Base-by-base conservation (phyloP, 805 yeast species). In the Saccharomycopsis javanensis region DNA sequence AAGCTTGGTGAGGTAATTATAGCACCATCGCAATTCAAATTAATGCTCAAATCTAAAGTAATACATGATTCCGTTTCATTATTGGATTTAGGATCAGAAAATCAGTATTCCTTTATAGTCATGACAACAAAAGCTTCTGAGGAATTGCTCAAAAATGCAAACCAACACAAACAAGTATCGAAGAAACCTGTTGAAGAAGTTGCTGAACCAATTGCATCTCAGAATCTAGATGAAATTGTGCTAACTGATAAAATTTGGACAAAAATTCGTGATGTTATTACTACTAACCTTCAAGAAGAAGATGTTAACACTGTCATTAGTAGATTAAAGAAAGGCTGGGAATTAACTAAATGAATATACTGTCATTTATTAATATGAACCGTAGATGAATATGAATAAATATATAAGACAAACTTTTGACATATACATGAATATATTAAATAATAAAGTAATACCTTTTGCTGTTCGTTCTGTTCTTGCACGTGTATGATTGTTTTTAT, bases 1-100 rank as follows among this genome's bases (percentile, higher is more conserved):
- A 52, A 50, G 16, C 20, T 18, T 27, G 35, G 33, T 4, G 42
- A n/a, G 2, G 13, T 42, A 7, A 25, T 30, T n/a, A 23, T 46
- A 6, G 33, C 20, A 3, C 34, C 45, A 3, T 10, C 50, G 13
- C 60, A 60, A 18, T 50, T 60, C 25, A 60, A 60, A 46, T 53
- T 60, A 11, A 50, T 60, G 53, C 42, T 57, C 8, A 60, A 57
- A 33, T 57, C 60, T n/a, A 60, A 60, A 42, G 62, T 60, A 13
- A 55, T 58, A 5, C 42, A 52, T 23, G 62, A 60, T 48, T 53
- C 59, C 10, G 23, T 48, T 4, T 51, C 50, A 50, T 55, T 60
- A 34, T 37, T 34, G 25, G 55, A 53, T 48, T 4, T 60, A 11
- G 54, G 53, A 4, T 38, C n/a, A n/a, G 51, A 28, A 2, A 53